Percentiles rank a stretch among this genome's conserved stretches.
Conservation (phyloP, 257 asterid species). For the Haberlea rhodopensis region DNA sequence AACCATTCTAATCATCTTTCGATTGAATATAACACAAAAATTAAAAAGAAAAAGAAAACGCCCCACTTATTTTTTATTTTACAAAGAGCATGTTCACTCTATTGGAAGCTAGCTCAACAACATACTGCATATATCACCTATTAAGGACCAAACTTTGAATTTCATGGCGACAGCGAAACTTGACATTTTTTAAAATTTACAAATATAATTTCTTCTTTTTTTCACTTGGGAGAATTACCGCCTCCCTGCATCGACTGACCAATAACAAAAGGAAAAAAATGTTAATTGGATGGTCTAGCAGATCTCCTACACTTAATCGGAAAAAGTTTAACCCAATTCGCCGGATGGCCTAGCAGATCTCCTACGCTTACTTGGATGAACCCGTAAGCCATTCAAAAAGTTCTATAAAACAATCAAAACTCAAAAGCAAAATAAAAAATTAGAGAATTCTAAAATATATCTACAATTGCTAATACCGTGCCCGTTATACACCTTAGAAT, state of each 20-base stretch:
- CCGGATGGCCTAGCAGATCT: neutral
- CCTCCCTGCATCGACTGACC: too few relatives aligned
- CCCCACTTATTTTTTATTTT: neutral
- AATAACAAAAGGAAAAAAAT: too few relatives aligned
- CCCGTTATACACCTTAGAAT: slow-evolving; percentile 14
- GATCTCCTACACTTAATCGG: too few relatives aligned
- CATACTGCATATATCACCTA: neutral
- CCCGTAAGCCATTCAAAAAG: neutral
- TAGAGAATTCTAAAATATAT: slow-evolving; percentile 3
- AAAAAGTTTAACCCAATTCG: neutral
- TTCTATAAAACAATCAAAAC: neutral
- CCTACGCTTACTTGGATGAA: neutral
- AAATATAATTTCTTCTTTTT: too few relatives aligned
- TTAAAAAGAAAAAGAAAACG: too few relatives aligned
- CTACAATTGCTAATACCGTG: slow-evolving; percentile 5
- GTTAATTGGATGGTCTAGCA: too few relatives aligned
- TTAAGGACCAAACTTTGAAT: too few relatives aligned
- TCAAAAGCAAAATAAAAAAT: neutral
- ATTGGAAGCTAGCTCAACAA: slow-evolving; percentile 22
- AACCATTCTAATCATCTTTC: too few relatives aligned
- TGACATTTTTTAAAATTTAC: too few relatives aligned
- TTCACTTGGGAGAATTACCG: neutral
- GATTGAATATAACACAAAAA: too few relatives aligned
- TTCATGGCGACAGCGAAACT: too few relatives aligned
- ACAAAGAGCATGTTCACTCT: neutral